These are phyloP conservation scores for Jacaranda mimosifolia DNA, from an alignment of 257 asterid genomes.

Conservation along the genomic window DNA sequence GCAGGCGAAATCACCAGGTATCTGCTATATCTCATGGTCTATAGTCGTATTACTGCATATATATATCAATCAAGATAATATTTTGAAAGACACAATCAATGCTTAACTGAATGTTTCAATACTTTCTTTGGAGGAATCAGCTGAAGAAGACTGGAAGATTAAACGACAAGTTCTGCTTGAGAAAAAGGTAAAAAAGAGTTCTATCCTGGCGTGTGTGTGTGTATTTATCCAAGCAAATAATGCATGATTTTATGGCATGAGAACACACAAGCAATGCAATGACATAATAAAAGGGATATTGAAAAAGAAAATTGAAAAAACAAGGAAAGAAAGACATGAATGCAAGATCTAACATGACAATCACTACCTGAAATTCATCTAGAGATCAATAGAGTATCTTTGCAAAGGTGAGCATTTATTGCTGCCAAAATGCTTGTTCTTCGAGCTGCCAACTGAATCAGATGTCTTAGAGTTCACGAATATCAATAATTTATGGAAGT, in stretches of 20 bases:
- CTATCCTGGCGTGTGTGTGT: no score
- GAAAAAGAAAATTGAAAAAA: no score
- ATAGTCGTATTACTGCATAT: not conserved
- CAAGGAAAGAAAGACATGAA: no score
- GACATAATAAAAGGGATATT: no score
- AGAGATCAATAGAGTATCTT: no score
- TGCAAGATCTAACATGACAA: no score
- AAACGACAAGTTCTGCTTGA: slow-evolving; percentile 73
- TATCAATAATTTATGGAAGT: not conserved
- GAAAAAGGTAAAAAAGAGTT: slow-evolving; percentile 61
- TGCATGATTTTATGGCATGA: not conserved
- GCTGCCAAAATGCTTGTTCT: no score
- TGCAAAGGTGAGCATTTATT: no score
- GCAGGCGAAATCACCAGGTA: slow-evolving; percentile 88
- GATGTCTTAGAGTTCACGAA: not conserved
- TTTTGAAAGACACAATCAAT: not conserved
- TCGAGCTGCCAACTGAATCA: not conserved
- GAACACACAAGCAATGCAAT: not conserved
- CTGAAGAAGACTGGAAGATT: slow-evolving; percentile 93
- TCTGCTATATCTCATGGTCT: not conserved
- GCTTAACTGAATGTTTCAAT: slow-evolving; percentile 22
- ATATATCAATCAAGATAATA: not conserved
- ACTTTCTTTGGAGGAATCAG: slow-evolving; percentile 58
- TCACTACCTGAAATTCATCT: no score
- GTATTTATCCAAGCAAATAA: not conserved